Evolutionary conservation across 495 filamentous ascomycete genomes (phyloP).

Genomic region (Lophium mytilinum): DNA sequence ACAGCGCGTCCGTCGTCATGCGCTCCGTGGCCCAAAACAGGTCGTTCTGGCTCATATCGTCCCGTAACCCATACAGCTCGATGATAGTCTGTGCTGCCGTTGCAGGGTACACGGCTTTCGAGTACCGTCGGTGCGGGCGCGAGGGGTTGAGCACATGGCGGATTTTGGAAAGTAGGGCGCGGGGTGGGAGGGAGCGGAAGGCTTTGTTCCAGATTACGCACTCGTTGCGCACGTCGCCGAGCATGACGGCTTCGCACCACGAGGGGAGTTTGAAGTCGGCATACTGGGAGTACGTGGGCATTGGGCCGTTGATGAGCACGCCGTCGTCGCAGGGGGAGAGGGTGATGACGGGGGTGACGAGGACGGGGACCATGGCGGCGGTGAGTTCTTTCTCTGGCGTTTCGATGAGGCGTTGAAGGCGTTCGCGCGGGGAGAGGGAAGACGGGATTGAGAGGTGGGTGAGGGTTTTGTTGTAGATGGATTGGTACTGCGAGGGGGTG

Average conservation of each 20-base stretch:
- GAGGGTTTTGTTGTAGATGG: neutral
- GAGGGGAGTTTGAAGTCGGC: neutral
- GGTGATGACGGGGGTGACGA: slow-evolving; percentile 4
- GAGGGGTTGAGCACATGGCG: neutral
- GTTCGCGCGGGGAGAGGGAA: neutral
- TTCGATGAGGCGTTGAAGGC: neutral
- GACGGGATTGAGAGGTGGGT: slow-evolving; percentile 7
- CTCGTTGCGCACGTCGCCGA: neutral
- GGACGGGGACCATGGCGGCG: neutral
- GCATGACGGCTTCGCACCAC: neutral
- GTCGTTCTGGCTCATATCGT: neutral
- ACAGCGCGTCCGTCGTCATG: neutral
- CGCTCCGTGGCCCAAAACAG: neutral
- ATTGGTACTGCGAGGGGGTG: neutral
- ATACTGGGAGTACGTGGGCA: slow-evolving; percentile 1
- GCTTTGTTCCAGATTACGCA: slow-evolving; percentile 5
- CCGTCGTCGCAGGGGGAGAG: neutral
- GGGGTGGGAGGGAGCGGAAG: neutral
- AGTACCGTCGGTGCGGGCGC: too few species aligned
- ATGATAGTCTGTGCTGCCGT: neutral
- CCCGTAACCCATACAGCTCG: neutral
- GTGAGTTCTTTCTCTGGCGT: neutral
- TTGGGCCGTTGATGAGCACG: slow-evolving; percentile 1
- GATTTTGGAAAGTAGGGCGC: neutral
- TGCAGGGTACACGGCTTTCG: neutral